Evolutionary conservation across 2,329 filamentous ascomycete species (phyloP).

Genomic region (Rhexocercosporidium sp.): DNA sequence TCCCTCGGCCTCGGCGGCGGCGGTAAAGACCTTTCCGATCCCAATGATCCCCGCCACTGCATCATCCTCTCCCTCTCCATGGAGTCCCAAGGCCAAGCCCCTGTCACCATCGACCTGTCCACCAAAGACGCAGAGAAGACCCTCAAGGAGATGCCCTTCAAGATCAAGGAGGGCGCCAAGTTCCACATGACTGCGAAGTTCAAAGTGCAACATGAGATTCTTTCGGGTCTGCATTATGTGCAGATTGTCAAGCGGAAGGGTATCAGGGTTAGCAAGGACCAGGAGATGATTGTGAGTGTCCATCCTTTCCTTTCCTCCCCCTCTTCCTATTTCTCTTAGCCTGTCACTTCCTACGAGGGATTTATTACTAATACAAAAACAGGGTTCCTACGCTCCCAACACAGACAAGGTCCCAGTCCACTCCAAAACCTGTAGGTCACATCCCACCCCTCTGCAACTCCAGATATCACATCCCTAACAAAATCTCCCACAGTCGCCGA

Average conservation of each 20-base stretch:
- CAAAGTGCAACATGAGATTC: slow-evolving; percentile 95
- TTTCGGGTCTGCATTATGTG: slow-evolving; percentile 94
- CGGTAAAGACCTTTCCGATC: slow-evolving; percentile 73
- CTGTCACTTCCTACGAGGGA: too few species aligned
- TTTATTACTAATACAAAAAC: slow-evolving; percentile 29
- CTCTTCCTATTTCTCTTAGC: neutral
- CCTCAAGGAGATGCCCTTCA: slow-evolving; percentile 93
- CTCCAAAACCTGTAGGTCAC: slow-evolving; percentile 84
- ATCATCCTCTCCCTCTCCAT: slow-evolving; percentile 92
- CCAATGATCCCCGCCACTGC: slow-evolving; percentile 85
- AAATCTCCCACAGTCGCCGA: slow-evolving; percentile 72
- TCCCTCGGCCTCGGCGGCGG: slow-evolving; percentile 83
- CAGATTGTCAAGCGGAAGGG: slow-evolving; percentile 92
- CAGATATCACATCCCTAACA: slow-evolving; percentile 13
- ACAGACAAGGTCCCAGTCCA: slow-evolving; percentile 86
- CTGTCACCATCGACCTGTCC: slow-evolving; percentile 89
- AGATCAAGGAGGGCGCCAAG: slow-evolving; percentile 91
- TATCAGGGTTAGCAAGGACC: slow-evolving; percentile 86
- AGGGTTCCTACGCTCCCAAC: slow-evolving; percentile 94
- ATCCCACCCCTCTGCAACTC: slow-evolving; percentile 47
- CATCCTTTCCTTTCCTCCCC: neutral
- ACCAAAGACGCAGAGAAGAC: slow-evolving; percentile 72
- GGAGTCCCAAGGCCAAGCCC: slow-evolving; percentile 79
- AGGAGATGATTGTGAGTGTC: slow-evolving; percentile 90
- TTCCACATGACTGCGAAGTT: slow-evolving; percentile 96